phyloP scores from a whole-genome alignment of 2,329 filamentous ascomycete species.

The Thermochaetoides dissita region DNA sequence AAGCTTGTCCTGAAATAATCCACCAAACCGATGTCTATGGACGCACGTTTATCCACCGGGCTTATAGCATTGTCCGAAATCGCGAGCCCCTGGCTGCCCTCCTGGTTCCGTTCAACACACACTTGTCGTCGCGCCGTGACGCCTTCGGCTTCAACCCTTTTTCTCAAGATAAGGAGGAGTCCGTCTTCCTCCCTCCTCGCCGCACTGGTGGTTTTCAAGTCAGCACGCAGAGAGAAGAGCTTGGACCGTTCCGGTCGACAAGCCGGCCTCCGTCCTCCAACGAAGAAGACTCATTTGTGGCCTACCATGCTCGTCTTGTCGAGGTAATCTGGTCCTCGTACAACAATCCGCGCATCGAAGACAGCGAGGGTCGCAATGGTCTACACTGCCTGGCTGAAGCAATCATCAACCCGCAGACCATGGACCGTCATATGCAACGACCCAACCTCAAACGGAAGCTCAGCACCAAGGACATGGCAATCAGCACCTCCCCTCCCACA shows the following conservation, averaged over 20 bases:
- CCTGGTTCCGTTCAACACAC: slow-evolving; percentile 21
- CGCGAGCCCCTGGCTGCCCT: slow-evolving; percentile 20
- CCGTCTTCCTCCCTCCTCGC: slow-evolving; percentile 15
- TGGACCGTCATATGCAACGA: slow-evolving; percentile 20
- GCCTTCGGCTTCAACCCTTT: slow-evolving; percentile 29
- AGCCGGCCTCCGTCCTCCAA: slow-evolving; percentile 8
- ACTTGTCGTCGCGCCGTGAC: slow-evolving; percentile 28
- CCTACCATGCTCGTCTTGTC: slow-evolving; percentile 24
- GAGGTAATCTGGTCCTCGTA: slow-evolving; percentile 23
- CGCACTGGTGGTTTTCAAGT: slow-evolving; percentile 3
- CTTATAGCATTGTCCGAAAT: slow-evolving; percentile 20
- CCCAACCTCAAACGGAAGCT: slow-evolving; percentile 25
- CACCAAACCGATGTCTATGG: slow-evolving; percentile 34
- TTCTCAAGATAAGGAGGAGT: no score
- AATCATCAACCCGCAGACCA: slow-evolving; percentile 27
- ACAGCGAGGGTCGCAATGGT: slow-evolving; percentile 37
- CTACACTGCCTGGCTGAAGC: slow-evolving; percentile 45
- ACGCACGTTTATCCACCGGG: slow-evolving; percentile 37
- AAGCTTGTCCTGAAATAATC: slow-evolving; percentile 18
- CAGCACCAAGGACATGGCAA: slow-evolving; percentile 12
- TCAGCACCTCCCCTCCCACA: background rate
- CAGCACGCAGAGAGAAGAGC: no score
- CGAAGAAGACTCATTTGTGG: slow-evolving; percentile 18
- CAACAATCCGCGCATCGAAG: slow-evolving; percentile 23
- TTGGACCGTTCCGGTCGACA: slow-evolving; percentile 5